Evolutionary conservation across 352 stramenopile species (phyloP).

Genomic region (Globisporangium echinulatum): DNA sequence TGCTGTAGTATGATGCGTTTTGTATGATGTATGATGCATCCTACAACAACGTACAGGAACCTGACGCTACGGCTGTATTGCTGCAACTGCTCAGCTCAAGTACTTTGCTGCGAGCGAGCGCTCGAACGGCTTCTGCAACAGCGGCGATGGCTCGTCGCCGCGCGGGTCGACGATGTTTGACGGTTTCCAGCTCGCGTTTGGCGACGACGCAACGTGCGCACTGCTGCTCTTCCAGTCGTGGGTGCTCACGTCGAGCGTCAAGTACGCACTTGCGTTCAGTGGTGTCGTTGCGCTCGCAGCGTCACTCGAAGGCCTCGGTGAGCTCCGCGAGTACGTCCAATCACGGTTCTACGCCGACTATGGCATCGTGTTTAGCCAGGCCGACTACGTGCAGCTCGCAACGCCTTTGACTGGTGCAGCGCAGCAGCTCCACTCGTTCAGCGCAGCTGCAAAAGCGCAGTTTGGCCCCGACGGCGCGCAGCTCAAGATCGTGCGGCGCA

Average conservation of each 20-base stretch:
- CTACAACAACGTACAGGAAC: too few relatives aligned
- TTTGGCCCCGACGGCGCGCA: slow-evolving; percentile 13
- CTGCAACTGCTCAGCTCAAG: slow-evolving; percentile 5
- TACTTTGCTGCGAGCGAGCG: slow-evolving; percentile 30
- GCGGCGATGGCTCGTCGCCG: slow-evolving; percentile 23
- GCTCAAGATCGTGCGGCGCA: slow-evolving; percentile 42
- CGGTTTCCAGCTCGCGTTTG: slow-evolving; percentile 68
- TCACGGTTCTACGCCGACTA: slow-evolving; percentile 47
- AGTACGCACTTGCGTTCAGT: slow-evolving; percentile 76
- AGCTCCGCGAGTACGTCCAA: slow-evolving; percentile 40
- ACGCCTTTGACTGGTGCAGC: slow-evolving; percentile 19
- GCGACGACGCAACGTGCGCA: slow-evolving; percentile 48
- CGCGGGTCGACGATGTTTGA: slow-evolving; percentile 81
- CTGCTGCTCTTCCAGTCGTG: slow-evolving; percentile 79
- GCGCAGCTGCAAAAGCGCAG: slow-evolving; percentile 15
- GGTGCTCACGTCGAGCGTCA: slow-evolving; percentile 53
- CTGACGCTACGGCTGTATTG: neutral
- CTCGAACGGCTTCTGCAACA: slow-evolving; percentile 48
- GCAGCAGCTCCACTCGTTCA: slow-evolving; percentile 11
- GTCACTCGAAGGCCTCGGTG: slow-evolving; percentile 57
- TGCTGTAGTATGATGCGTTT: neutral
- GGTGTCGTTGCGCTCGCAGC: slow-evolving; percentile 60
- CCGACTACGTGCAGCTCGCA: slow-evolving; percentile 44
- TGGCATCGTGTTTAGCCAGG: slow-evolving; percentile 45
- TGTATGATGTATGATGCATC: too few relatives aligned